Percentiles rank a stretch among this genome's conserved stretches.
Evolutionary conservation across 345 rosid genomes (phyloP).

Genomic region (Cardiospermum halicacabum): DNA sequence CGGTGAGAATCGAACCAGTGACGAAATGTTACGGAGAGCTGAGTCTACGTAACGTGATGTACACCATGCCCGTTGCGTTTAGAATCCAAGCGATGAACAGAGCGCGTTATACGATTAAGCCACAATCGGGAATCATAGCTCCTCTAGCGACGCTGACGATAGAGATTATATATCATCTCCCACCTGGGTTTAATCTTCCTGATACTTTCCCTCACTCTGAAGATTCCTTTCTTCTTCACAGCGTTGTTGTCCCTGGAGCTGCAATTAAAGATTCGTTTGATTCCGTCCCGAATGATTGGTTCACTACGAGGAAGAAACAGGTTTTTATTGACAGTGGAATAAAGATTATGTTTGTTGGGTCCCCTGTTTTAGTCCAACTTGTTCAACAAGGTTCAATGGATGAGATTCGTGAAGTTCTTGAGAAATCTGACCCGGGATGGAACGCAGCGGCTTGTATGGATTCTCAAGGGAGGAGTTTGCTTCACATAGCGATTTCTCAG

Average conservation of each 20-base stretch:
- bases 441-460: conserved; percentile 41
- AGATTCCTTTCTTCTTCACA: conserved; percentile 52
- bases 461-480: conserved; percentile 38
- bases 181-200: conserved; percentile 28
- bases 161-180: conserved; percentile 43
- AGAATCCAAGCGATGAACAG: conserved; percentile 44
- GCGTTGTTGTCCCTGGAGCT: conserved; percentile 63
- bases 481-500: conserved; percentile 48
- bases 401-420: conserved; percentile 53
- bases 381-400: conserved; percentile 51
- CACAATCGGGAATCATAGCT: conserved; percentile 52
- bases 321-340: conserved; percentile 57
- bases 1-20: conserved; percentile 44
- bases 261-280: conserved; percentile 34
- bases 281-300: conserved; percentile 54
- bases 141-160: conserved; percentile 38
- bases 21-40: conserved; percentile 50
- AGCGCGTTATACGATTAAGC: conserved; percentile 39
- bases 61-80: conserved; percentile 70
- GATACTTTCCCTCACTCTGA: conserved; percentile 37
- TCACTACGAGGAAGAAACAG: conserved; percentile 56
- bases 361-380: conserved; percentile 40
- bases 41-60: conserved; percentile 61
- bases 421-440: conserved; percentile 43
- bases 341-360: conserved; percentile 54